Base-by-base conservation (phyloP, 1,139 yeast genomes). In the Meyerozyma sp. region DNA sequence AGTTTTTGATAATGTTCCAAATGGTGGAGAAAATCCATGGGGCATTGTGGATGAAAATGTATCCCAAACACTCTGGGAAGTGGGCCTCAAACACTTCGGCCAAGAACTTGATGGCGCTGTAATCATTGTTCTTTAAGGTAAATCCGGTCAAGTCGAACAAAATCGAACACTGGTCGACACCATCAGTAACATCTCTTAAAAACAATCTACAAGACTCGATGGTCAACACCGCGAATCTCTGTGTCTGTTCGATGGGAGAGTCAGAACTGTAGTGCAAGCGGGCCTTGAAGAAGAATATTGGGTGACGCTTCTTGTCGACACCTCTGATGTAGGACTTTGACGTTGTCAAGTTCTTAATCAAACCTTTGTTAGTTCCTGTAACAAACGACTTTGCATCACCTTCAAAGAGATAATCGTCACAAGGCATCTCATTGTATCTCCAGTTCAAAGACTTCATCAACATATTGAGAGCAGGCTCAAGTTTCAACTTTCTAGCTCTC, bases 21-120 rank as follows among this genome's bases (percentile, higher is more conserved):
- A 72, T 70, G 7, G 75, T 68, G 23, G 68, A 65, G 51, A 73
- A 72, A 39, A 73, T 68, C 78, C 78, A 72, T n/a, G 77, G 78
- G 5, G 78, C 77, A 46, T 70, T 71, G 52, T 62, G 70, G 46
- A 73, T 66, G 41, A 70, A 60, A 30, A 73, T 62, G 23, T 53
- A 51, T 7, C 73, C 75, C 59, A 73, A 67, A 46, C 65, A 62
- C 53, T 73, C 77, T n/a, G 78, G 78, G 49, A 71, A 73, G 47
- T 72, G 73, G 8, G 77, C 76, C 56, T 72, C 77, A 49, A 73
- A 70, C 32, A 65, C 68, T 42, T 68, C 71, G 23, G 74, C 73
- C 49, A 73, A 62, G 45, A 72, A 73, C 52, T 72, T 72, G 46
- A 71, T 66, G 10, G 75, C 63, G 38, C 66, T 63, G 49, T 68